Evolutionary conservation across 78 protist genomes (phyloP).

Genomic region (Planoprotostelium fungivorum): DNA sequence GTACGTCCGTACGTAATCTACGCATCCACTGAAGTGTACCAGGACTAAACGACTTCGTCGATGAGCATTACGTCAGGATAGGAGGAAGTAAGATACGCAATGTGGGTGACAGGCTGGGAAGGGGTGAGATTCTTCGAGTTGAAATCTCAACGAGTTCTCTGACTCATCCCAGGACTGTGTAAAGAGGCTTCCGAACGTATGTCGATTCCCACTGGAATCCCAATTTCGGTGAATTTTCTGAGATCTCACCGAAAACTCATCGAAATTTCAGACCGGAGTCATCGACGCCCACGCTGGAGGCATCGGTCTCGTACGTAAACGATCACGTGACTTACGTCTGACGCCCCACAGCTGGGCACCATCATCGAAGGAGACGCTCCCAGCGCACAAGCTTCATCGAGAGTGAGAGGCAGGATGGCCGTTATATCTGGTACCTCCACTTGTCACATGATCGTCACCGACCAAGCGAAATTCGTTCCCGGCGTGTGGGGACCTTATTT

Average conservation of each 20-base stretch:
- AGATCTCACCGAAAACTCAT: too few species aligned
- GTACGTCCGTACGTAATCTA: not conserved
- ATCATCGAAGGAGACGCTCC: not conserved
- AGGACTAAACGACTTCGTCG: not conserved
- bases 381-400: not conserved
- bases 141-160: not conserved
- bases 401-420: not conserved
- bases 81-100: not conserved
- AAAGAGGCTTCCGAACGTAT: not conserved
- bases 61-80: not conserved
- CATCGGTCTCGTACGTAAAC: not conserved
- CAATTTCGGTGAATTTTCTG: not conserved
- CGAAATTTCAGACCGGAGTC: not conserved
- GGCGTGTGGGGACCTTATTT: not conserved
- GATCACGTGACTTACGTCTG: too few species aligned
- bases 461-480: not conserved
- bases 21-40: not conserved
- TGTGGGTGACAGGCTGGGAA: not conserved
- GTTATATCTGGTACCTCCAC: not conserved
- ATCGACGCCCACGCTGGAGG: slow-evolving; percentile 1
- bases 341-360: not conserved
- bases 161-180: not conserved
- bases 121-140: not conserved
- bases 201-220: not conserved
- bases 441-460: not conserved